Evolutionary conservation across 495 filamentous ascomycete genomes (phyloP).

Genomic region (Penicillium flavigenum): DNA sequence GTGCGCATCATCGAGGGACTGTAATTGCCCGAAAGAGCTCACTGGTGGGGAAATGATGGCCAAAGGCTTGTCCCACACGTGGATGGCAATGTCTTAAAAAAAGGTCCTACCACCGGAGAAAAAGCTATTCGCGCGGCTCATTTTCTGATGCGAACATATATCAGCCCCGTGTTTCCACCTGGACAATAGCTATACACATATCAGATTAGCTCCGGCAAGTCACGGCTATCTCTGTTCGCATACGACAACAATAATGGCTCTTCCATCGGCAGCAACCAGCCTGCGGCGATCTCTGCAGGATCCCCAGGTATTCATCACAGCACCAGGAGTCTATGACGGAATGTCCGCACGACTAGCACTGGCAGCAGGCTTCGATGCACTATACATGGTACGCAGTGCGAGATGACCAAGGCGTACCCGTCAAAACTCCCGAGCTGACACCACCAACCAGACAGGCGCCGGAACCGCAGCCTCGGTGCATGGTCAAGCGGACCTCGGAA

Average conservation of each 20-base stretch:
- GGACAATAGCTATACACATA: background rate
- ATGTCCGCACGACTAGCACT: slow-evolving; percentile 65
- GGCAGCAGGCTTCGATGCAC: slow-evolving; percentile 56
- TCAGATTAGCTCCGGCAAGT: background rate
- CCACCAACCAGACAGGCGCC: slow-evolving; percentile 55
- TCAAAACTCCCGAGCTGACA: slow-evolving; percentile 6
- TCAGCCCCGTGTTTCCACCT: background rate
- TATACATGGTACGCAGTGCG: slow-evolving; percentile 58
- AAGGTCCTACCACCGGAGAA: background rate
- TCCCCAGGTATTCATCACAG: slow-evolving; percentile 44
- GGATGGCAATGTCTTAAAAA: background rate
- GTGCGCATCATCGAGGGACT: slow-evolving; percentile 2
- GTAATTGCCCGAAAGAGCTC: background rate
- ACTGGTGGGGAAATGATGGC: slow-evolving; percentile 1
- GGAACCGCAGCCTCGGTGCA: slow-evolving; percentile 65
- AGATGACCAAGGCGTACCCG: background rate
- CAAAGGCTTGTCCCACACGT: slow-evolving; percentile 9
- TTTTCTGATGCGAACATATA: background rate
- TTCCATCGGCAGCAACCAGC: slow-evolving; percentile 32
- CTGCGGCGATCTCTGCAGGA: slow-evolving; percentile 34
- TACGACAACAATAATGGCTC: slow-evolving; percentile 25
- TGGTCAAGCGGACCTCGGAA: slow-evolving; percentile 66
- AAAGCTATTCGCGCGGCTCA: background rate
- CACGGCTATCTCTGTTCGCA: background rate
- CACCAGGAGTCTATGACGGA: slow-evolving; percentile 70